A percentile compares a stretch with the other conserved stretches of the same genome.
Conservation (phyloP, 495 filamentous ascomycete genomes). For the Podospora anserina region DNA sequence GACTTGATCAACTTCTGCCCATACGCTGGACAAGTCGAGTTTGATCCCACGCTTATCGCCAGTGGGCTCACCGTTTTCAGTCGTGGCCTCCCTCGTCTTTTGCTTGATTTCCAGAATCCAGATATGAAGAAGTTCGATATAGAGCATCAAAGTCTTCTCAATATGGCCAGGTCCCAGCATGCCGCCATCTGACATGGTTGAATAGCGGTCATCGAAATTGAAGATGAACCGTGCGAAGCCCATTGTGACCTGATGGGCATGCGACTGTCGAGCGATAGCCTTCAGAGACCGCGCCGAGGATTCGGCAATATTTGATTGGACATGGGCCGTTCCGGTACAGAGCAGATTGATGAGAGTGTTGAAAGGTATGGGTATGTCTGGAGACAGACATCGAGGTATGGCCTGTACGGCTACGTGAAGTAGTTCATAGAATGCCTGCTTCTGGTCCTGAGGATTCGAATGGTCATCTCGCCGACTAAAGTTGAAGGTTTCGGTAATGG, state of each 20-base stretch:
- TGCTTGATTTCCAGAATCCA: constrained; percentile 96
- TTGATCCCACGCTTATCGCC: constrained; percentile 63
- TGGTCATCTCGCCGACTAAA: constrained; percentile 82
- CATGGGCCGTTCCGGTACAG: constrained; percentile 94
- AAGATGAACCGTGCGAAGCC: constrained; percentile 97
- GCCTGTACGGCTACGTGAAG: constrained; percentile 95
- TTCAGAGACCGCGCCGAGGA: constrained; percentile 92
- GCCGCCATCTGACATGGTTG: constrained; percentile 95
- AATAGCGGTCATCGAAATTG: constrained; percentile 93
- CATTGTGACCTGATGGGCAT: constrained; percentile 94
- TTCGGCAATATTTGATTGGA: constrained; percentile 84
- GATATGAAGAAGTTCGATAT: constrained; percentile 88
- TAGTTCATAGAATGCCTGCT: constrained; percentile 92
- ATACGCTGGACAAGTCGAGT: constrained; percentile 79
- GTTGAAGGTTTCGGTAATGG: constrained; percentile 88
- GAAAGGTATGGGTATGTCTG: constrained; percentile 78
- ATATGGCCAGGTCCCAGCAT: constrained; percentile 95
- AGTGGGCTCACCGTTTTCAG: constrained; percentile 58
- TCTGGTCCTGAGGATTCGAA: constrained; percentile 68
- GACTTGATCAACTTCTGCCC: constrained; percentile 91
- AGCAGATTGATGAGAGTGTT: constrained; percentile 92
- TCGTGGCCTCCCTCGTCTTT: constrained; percentile 71
- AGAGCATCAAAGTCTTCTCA: constrained; percentile 86
- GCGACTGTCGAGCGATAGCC: constrained; percentile 87
- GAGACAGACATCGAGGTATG: constrained; percentile 84